Evolutionary conservation across 129 eudicot genomes (phyloP).

Genomic region (Heracleum sosnowskyi): DNA sequence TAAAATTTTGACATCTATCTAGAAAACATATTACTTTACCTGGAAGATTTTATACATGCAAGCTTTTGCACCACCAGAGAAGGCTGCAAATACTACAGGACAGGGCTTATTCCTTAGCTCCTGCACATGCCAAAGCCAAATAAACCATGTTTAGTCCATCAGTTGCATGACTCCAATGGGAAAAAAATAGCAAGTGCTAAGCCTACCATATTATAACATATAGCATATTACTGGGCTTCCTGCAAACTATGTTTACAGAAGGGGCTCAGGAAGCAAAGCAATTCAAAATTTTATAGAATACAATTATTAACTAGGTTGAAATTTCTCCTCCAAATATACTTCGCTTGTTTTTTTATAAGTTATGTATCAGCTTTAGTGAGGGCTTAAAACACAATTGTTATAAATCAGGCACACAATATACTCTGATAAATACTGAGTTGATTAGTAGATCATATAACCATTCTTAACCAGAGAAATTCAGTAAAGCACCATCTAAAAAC

Average conservation of each 20-base stretch:
- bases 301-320: not conserved
- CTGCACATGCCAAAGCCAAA: constrained; percentile 29
- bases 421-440: not conserved
- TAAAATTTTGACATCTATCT: not conserved
- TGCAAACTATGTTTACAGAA: not conserved
- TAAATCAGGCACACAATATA: not conserved
- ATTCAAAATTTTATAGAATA: not conserved
- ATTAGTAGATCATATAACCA: not conserved
- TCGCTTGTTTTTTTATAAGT: not conserved
- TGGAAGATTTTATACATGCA: constrained; percentile 89
- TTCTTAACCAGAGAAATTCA: constrained; percentile 1
- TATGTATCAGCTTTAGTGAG: not conserved
- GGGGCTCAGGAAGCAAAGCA: not conserved
- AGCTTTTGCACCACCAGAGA: constrained; percentile 87
- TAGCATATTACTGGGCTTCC: not conserved
- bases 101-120: constrained; percentile 59
- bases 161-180: not conserved
- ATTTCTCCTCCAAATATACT: not conserved
- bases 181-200: not conserved
- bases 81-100: constrained; percentile 61
- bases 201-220: not conserved
- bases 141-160: constrained; percentile 6
- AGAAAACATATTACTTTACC: constrained; percentile 30
- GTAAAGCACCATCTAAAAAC: not conserved
- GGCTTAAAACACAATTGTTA: not conserved